phyloP scores from a whole-genome alignment of 371 early-diverging fungal species.

The Synchytrium microbalum region DNA sequence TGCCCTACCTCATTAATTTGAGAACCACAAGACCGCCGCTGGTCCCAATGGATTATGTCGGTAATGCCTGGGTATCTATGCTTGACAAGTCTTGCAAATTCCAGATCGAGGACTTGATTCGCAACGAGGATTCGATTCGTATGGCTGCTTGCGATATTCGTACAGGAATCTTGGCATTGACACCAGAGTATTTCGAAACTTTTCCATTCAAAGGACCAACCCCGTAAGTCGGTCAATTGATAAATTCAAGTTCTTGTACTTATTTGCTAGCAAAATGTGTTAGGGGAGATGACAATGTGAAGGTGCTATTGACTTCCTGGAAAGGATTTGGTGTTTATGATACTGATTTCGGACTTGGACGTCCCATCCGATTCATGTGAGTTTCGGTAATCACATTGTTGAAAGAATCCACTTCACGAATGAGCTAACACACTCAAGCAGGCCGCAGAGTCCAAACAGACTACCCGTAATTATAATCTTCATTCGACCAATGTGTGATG shows the following conservation, averaged over 20 bases:
- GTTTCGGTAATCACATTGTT: no score
- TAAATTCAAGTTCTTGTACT: no score
- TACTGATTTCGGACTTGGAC: neutral
- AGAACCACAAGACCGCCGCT: neutral
- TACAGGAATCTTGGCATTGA: neutral
- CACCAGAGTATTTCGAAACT: neutral
- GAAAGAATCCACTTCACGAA: no score
- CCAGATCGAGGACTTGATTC: neutral
- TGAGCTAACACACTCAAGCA: no score
- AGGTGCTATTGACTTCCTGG: neutral
- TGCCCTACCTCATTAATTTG: neutral
- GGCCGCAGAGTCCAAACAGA: neutral
- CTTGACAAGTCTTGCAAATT: neutral
- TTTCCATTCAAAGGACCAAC: no score
- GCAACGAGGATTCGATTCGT: neutral
- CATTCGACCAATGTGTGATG: neutral
- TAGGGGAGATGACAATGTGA: no score
- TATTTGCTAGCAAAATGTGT: no score
- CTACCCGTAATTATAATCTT: neutral
- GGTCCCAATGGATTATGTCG: neutral
- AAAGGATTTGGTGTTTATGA: neutral
- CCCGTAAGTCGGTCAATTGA: no score
- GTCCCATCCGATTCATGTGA: neutral
- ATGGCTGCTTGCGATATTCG: neutral
- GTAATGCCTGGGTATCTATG: neutral